A percentile compares a stretch with the other conserved stretches of the same genome.
phyloP scores from a whole-genome alignment of 2,329 filamentous ascomycete genomes.

The Pseudogymnoascus sp. region DNA sequence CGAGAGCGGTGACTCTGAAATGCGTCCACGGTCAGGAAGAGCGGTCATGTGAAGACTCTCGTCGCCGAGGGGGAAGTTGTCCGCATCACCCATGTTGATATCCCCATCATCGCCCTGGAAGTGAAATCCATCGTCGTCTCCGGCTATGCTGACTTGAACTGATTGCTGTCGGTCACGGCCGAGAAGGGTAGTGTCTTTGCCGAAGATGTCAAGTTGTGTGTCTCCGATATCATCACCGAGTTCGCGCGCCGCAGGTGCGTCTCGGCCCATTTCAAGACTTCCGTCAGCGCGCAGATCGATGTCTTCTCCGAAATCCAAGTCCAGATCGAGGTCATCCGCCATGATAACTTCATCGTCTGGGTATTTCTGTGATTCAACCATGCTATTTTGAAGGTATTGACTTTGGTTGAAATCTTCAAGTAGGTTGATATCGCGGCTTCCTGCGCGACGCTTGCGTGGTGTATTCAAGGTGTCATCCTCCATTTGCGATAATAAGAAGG shows the following conservation, averaged over 20 bases:
- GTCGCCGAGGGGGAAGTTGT: slow-evolving; percentile 45
- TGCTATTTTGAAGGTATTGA: slow-evolving; percentile 67
- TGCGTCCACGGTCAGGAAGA: slow-evolving; percentile 43
- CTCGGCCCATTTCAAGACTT: slow-evolving; percentile 84
- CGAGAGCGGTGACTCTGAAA: slow-evolving; percentile 62
- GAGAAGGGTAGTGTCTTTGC: slow-evolving; percentile 39
- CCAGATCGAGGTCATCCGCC: slow-evolving; percentile 59
- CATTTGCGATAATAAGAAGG: slow-evolving; percentile 70
- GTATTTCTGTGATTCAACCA: slow-evolving; percentile 37
- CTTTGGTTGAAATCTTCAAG: slow-evolving; percentile 64
- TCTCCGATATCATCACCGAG: slow-evolving; percentile 60
- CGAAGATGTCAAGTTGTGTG: slow-evolving; percentile 48
- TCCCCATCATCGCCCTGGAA: slow-evolving; percentile 56
- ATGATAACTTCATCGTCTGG: slow-evolving; percentile 49
- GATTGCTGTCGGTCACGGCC: slow-evolving; percentile 44
- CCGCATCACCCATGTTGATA: slow-evolving; percentile 53
- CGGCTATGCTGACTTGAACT: slow-evolving; percentile 42
- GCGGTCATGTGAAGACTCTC: slow-evolving; percentile 47
- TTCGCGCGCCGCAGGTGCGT: slow-evolving; percentile 60
- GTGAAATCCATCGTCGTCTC: slow-evolving; percentile 41
- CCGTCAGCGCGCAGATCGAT: slow-evolving; percentile 34
- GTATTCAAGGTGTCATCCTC: slow-evolving; percentile 47
- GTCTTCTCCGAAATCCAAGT: slow-evolving; percentile 66
- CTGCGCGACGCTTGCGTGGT: slow-evolving; percentile 48
- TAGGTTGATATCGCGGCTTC: slow-evolving; percentile 57